A percentile compares a stretch with the other conserved stretches of the same genome.
Evolutionary conservation across 805 yeast genomes (phyloP).

Genomic region (Ogataea methanolica): DNA sequence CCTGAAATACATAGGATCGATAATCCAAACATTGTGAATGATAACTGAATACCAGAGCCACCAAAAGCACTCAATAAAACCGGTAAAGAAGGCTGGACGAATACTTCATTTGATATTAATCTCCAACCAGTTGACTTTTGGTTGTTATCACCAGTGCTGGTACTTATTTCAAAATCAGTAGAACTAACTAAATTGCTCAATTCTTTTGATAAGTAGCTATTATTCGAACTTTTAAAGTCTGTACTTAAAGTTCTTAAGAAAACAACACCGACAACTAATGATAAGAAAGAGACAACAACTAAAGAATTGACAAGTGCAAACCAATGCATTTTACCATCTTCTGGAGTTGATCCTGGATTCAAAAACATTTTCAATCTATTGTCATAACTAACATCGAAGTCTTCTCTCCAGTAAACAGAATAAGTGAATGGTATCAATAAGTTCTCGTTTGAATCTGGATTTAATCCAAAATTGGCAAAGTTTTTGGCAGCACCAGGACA

Average conservation of each 20-base stretch:
- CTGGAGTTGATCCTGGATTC: conserved; percentile 37
- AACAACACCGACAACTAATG: conserved; percentile 62
- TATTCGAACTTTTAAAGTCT: conserved; percentile 32
- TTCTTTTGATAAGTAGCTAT: conserved; percentile 13
- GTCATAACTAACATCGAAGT: conserved; percentile 55
- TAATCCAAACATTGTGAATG: conserved; percentile 61
- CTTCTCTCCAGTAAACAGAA: conserved; percentile 87
- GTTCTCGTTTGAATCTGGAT: conserved; percentile 35
- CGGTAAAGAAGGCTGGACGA: conserved; percentile 45
- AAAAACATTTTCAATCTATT: conserved; percentile 69
- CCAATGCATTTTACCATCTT: conserved; percentile 66
- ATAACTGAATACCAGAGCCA: conserved; percentile 72
- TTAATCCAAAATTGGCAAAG: conserved; percentile 52
- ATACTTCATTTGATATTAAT: conserved; percentile 48
- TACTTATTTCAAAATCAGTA: background rate
- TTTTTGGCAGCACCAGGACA: conserved; percentile 74
- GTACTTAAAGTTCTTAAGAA: conserved; percentile 50
- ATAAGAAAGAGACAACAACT: conserved; percentile 55
- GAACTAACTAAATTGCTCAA: conserved; percentile 10
- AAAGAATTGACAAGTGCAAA: conserved; percentile 68
- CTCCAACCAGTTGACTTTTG: conserved; percentile 42
- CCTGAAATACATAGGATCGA: conserved; percentile 54
- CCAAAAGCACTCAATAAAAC: conserved; percentile 50
- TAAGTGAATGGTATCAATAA: conserved; percentile 69
- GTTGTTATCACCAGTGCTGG: too few species aligned